Percentiles rank a stretch among this genome's conserved stretches.
Conservation (phyloP, 768 basidiomycete genomes). For the Lenzites betulinus region DNA sequence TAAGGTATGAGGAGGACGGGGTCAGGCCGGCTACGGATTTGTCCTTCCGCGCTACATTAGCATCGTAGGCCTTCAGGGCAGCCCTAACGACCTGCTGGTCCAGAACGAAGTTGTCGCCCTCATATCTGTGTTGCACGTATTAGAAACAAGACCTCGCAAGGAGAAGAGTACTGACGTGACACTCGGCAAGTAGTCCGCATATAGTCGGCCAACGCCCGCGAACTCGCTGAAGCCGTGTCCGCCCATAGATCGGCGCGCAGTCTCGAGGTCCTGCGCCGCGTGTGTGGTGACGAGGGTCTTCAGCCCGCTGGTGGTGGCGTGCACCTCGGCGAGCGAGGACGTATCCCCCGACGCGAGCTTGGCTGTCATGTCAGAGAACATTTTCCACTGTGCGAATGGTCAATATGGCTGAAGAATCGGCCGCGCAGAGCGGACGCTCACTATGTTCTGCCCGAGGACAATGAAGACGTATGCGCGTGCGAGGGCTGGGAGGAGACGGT, state of each 20-base stretch:
- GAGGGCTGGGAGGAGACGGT: conserved; percentile 70
- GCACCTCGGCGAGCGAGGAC: conserved; percentile 68
- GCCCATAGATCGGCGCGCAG: conserved; percentile 69
- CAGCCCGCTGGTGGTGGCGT: conserved; percentile 68
- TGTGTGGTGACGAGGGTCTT: conserved; percentile 60
- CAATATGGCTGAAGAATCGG: not conserved
- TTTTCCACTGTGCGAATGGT: conserved; percentile 39
- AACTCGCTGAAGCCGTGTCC: conserved; percentile 78
- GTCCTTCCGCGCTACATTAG: conserved; percentile 34
- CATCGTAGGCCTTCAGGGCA: conserved; percentile 59
- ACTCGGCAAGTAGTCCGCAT: conserved; percentile 65
- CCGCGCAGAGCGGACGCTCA: conserved; percentile 31
- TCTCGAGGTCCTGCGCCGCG: conserved; percentile 61
- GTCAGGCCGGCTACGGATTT: conserved; percentile 39
- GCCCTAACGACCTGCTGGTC: conserved; percentile 75
- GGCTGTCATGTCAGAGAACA: conserved; percentile 51
- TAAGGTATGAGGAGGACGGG: conserved; percentile 57
- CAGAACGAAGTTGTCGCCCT: conserved; percentile 80
- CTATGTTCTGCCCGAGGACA: conserved; percentile 59
- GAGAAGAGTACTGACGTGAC: conserved; percentile 50
- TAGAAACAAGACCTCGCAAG: no score
- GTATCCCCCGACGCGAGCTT: conserved; percentile 59
- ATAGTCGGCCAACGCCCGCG: conserved; percentile 63
- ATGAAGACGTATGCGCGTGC: conserved; percentile 72
- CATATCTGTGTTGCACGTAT: conserved; percentile 47